Evolutionary conservation across 805 yeast genomes (phyloP), one percentile per base, ranked within the genome.

Genomic region (Candida glaebosa): DNA sequence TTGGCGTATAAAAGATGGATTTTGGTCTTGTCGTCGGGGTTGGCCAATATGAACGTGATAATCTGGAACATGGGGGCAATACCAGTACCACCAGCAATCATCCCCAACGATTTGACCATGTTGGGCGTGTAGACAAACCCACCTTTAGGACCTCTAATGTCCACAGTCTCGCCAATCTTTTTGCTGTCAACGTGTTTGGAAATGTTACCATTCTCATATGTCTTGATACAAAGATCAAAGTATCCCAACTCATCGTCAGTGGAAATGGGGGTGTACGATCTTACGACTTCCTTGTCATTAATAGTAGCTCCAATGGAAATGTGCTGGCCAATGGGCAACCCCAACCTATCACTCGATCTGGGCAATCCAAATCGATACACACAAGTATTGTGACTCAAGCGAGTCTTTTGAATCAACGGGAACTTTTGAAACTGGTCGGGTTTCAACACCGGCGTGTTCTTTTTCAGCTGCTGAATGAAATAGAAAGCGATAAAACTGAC

Each of bases 31-130:
- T 91, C 97, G 14, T 73, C 67, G 18, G 95, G 91, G 60, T 90
- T 80, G 43, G 71, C 67, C 53, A 81, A 81, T 50, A 90, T 82
- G 10, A 95, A 86, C 52, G 86, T 84, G 51, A 90, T 80, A 51
- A 89, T 82, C 71, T 89, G 96, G 65, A 81, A 87, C 96, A 89
- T 89, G 60, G 96, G 96, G 5, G 96, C 84, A 56, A 89, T 84
- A 61, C 97, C 97, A 30, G 97, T 87, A 57, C 97, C 98, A 52
- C 97, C 97, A 32, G 96, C 95, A 50, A 91, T 81, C 97, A 90
- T 90, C 41, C 84, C 88, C 45, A 90, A 73, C 45, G 76, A 74
- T 44, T 74, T 69, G 43, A 78, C 81, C 81, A 84, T 81, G 66
- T 86, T 87, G 52, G 95, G 88, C 40, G 79, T 71, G 68, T 90